Base-by-base conservation (phyloP, 2,329 filamentous ascomycete species). In the Beauveria asiatica region DNA sequence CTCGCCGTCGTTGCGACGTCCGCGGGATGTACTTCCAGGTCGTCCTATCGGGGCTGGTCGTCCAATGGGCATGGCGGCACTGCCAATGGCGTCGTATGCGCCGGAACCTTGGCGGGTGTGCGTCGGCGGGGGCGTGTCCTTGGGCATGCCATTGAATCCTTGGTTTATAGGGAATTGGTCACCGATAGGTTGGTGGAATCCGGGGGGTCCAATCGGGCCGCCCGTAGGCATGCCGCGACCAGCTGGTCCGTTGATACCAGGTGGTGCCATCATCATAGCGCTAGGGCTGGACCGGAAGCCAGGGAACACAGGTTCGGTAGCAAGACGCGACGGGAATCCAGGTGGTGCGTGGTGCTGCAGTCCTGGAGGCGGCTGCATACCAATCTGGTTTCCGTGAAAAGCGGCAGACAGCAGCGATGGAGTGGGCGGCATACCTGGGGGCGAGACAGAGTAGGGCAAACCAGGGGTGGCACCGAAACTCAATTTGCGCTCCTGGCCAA, bases 21-120 rank as follows among this genome's bases (percentile, higher is more conserved):
- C 81, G 51, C 82, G 79, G 17, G 80, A 80, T 25, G 83, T 84
- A 70, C 92, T 96, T 17, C 87, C 86, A 0, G 94, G 93, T 39
- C 92, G 84, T 63, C 93, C 90, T 64, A 97, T 97, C 1, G 93
- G 93, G 25, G 89, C 84, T 27, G 92, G 93, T 58, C 92, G 83
- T 50, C 87, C 83, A 62, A 95, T 93, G 1, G 90, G 89, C 64
- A 91, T 87, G 39, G 86, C 80, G 58, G 83, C 78, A 11, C 78
- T 73, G 27, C 75, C 73, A 8, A 75, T 69, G 5, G 72, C 65
- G 9, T 92, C 88, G 63, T 87, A 84, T 13, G 87, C 86, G 13
- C 79, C 80, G 6, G 91, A 96, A 11, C 84, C 81, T 66, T 95
- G 90, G 63, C 92, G 83, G 9, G 88, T 88, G 73, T 96, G 92